Evolutionary conservation across 2,329 filamentous ascomycete genomes (phyloP).

Genomic region (Fusarium mundagurra): DNA sequence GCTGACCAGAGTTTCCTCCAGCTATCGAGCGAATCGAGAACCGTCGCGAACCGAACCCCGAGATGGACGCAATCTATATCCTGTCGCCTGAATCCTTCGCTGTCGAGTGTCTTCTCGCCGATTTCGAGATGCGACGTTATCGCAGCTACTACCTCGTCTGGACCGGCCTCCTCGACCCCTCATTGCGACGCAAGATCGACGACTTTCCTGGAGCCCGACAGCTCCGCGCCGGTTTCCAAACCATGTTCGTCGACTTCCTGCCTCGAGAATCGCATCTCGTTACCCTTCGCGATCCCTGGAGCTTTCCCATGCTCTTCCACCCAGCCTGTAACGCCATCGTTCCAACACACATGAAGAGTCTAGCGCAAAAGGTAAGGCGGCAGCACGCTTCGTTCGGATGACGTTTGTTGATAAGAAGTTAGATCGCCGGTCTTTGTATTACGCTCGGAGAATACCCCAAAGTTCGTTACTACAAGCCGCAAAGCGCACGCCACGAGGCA

Average conservation of each 20-base stretch:
- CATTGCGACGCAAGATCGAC: conserved; percentile 78
- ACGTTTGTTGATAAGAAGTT: not conserved
- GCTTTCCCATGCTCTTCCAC: conserved; percentile 92
- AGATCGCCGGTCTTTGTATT: conserved; percentile 76
- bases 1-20: conserved; percentile 50
- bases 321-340: conserved; percentile 88
- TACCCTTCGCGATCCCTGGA: conserved; percentile 94
- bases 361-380: conserved; percentile 82
- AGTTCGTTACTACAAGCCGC: conserved; percentile 89
- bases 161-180: conserved; percentile 78
- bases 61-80: conserved; percentile 95
- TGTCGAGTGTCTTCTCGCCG: conserved; percentile 92
- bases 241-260: conserved; percentile 87
- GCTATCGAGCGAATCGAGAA: conserved; percentile 96
- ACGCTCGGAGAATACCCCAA: conserved; percentile 93
- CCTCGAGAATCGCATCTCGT: conserved; percentile 91
- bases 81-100: conserved; percentile 87
- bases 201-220: conserved; percentile 73
- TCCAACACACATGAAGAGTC: conserved; percentile 79
- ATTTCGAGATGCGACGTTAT: conserved; percentile 88
- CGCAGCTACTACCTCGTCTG: conserved; percentile 83
- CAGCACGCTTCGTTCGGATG: not conserved
- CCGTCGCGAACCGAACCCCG: conserved; percentile 80
- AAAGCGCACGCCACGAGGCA: conserved; percentile 81
- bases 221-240: conserved; percentile 81